Base-by-base conservation (phyloP, 1,139 yeast species). In the Geotrichum phurueaensis region DNA sequence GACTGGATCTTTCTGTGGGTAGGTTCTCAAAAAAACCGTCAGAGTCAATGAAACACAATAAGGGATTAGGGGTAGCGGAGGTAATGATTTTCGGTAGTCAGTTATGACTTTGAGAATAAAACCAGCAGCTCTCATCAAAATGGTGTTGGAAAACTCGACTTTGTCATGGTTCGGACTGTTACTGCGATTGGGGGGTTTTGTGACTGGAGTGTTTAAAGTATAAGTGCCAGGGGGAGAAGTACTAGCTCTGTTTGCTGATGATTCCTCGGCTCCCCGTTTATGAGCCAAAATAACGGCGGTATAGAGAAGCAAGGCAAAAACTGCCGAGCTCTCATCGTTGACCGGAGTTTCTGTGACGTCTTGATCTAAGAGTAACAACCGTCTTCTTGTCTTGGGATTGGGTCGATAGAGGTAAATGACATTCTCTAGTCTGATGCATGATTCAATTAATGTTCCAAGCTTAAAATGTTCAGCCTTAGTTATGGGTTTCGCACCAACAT, bases 331-430 rank as follows among this genome's bases (percentile, higher is more conserved):
- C 9, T 71, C 70, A 31, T 70, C 70, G 1, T 65, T 58, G 29
- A 63, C 64, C 36, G 67, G 65, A 55, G 65, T 36, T 49, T 62
- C 64, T 7, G 36, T 60, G 20, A 61, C 43, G 31, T 59, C 56
- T 29, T 58, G 55, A 22, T 39, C 60, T 51, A 55, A 31, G 47
- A 51, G 53, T 23, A 58, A 62, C 59, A 55, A 61, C 54, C 48
- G 55, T 51, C 52, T 58, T 58, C n/a, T 54, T 18, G 47, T 29
- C 45, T 50, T 59, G 13, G 62, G 64, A 49, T 67, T 65, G 1
- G 80, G 79, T 43, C 76, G 71, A 63, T 73, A 77, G 45, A 75
- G 65, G 48, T 73, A 69, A 33, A 73, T 69, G 64, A 76, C 76
- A 53, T 68, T 68, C 59, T 77, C 79, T 51, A 76, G 66, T 15